These are phyloP conservation scores for Atkinsonella texensis DNA, from an alignment of 2,329 filamentous ascomycete genomes.

Conservation along the genomic window DNA sequence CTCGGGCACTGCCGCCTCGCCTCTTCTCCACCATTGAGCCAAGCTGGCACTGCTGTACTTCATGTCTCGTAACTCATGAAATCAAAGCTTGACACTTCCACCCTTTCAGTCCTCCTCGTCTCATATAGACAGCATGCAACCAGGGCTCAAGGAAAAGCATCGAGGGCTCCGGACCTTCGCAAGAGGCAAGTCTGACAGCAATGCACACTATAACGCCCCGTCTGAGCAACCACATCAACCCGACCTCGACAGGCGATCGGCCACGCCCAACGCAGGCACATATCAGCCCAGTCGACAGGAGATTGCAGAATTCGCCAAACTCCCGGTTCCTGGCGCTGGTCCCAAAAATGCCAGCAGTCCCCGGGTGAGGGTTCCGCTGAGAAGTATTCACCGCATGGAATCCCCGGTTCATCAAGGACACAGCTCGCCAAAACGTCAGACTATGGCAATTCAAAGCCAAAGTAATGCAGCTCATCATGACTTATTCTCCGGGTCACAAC, in stretches of 20 bases:
- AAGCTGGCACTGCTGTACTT: neutral
- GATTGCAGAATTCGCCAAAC: conserved; percentile 22
- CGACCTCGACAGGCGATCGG: conserved; percentile 10
- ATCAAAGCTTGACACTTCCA: neutral
- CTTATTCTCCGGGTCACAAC: conserved; percentile 26
- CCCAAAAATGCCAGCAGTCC: conserved; percentile 7
- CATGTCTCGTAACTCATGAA: neutral
- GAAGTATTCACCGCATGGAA: conserved; percentile 12
- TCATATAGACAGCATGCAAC: conserved; percentile 15
- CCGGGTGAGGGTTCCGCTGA: conserved; percentile 1
- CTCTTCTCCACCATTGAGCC: neutral
- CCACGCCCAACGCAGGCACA: conserved; percentile 8
- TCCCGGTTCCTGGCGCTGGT: conserved; percentile 21
- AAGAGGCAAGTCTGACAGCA: conserved; percentile 14
- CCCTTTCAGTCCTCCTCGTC: neutral
- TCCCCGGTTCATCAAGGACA: conserved; percentile 9
- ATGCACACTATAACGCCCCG: conserved; percentile 11
- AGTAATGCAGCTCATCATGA: conserved; percentile 8
- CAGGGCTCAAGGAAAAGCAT: conserved; percentile 19
- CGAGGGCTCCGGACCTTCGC: conserved; percentile 21
- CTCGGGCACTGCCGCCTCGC: neutral
- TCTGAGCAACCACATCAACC: conserved; percentile 9
- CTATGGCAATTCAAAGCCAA: neutral
- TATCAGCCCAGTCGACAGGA: conserved; percentile 15
- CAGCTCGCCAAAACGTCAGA: conserved; percentile 11